phyloP scores from a whole-genome alignment of 352 stramenopile genomes.

The Phytophthora fragariaefolia region DNA sequence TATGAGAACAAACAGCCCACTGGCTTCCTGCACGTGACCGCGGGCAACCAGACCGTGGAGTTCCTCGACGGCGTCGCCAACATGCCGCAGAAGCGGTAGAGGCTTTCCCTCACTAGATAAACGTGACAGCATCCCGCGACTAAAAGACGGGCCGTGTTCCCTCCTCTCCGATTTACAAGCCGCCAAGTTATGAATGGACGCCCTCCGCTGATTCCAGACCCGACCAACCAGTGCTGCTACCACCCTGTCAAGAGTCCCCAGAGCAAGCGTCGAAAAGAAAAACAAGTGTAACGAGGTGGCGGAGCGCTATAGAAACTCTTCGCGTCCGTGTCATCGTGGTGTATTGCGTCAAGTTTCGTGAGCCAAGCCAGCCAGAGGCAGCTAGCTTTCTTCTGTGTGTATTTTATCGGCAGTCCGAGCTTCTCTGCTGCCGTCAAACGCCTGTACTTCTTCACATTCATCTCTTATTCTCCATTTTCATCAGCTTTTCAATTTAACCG shows the following conservation, averaged over 20 bases:
- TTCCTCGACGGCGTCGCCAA: conserved; percentile 85
- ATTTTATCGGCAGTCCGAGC: conserved; percentile 45
- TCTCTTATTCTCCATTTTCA: conserved; percentile 20
- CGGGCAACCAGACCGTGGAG: conserved; percentile 85
- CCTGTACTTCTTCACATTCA: conserved; percentile 43
- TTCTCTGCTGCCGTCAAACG: conserved; percentile 31
- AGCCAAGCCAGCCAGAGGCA: conserved; percentile 36
- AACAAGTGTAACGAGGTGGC: conserved; percentile 24
- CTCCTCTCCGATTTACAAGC: conserved; percentile 29
- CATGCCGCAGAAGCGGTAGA: conserved; percentile 83
- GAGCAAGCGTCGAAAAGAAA: conserved; percentile 27
- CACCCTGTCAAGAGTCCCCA: conserved; percentile 6
- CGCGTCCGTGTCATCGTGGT: conserved; percentile 40
- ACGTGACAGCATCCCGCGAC: conserved; percentile 40
- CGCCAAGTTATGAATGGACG: conserved; percentile 28
- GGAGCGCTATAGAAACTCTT: conserved; percentile 41
- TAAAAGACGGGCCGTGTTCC: conserved; percentile 35
- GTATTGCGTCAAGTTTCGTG: conserved; percentile 47
- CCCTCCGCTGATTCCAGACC: conserved; percentile 27
- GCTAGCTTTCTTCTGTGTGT: conserved; percentile 44
- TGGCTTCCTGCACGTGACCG: conserved; percentile 79
- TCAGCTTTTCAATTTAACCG: conserved; percentile 31
- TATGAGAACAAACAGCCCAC: conserved; percentile 88
- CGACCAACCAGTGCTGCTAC: conserved; percentile 20
- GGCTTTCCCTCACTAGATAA: conserved; percentile 2